These are phyloP conservation scores for Mimosa pudica DNA, from an alignment of 306 rosid species.

Conservation along the genomic window DNA sequence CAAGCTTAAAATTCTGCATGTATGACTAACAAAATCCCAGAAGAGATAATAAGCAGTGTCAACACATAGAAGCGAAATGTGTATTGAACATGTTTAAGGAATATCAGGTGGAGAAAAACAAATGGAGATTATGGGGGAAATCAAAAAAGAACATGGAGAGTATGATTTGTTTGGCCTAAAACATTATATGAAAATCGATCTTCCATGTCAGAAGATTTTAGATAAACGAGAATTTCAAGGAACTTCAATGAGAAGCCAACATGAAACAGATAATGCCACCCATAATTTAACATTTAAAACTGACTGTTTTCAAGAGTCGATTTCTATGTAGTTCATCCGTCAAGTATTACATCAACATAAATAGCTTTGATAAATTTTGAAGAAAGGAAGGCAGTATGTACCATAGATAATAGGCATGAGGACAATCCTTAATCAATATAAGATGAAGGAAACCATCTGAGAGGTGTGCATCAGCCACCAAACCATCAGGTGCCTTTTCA, in stretches of 20 bases:
- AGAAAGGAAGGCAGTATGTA: conserved; percentile 21
- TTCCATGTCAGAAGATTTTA: background rate
- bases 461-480: conserved; percentile 96
- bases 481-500: conserved; percentile 93
- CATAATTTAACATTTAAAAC: background rate
- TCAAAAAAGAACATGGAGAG: background rate
- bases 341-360: background rate
- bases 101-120: background rate
- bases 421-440: conserved; percentile 77
- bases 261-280: background rate
- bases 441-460: conserved; percentile 95
- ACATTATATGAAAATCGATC: conserved; percentile 10
- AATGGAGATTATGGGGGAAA: background rate
- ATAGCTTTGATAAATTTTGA: conserved; percentile 9
- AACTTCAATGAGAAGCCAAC: background rate
- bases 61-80: background rate
- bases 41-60: background rate
- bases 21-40: background rate
- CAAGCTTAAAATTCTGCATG: background rate
- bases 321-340: background rate
- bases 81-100: background rate
- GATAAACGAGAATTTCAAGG: conserved; percentile 9
- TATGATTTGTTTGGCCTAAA: background rate
- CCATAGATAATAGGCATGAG: conserved; percentile 86
- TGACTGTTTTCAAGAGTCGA: background rate